Evolutionary conservation across 352 stramenopile genomes (phyloP).

Genomic region (Phytopythium montanum): DNA sequence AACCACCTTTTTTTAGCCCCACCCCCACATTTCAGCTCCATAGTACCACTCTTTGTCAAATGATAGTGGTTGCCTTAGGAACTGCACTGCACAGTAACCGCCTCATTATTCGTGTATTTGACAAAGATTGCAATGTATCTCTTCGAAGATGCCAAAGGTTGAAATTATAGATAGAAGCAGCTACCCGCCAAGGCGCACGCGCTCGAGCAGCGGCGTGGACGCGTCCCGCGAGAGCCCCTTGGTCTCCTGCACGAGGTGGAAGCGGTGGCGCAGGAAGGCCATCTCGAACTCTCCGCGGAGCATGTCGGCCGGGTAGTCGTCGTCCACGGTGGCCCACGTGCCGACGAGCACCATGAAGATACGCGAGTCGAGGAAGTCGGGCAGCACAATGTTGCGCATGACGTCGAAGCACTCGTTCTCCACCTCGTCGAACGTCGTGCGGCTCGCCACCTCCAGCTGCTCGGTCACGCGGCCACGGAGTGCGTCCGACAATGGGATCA

Average conservation of each 20-base stretch:
- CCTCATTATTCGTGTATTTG: too few species aligned
- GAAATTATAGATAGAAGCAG: too few species aligned
- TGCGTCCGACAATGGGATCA: constrained; percentile 48
- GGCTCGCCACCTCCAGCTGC: constrained; percentile 58
- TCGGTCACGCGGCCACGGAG: constrained; percentile 41
- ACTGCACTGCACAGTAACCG: too few species aligned
- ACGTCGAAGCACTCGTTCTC: constrained; percentile 72
- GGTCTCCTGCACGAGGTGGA: constrained; percentile 74
- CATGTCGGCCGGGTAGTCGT: constrained; percentile 74
- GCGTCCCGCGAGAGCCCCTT: constrained; percentile 57
- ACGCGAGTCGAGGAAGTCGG: constrained; percentile 77
- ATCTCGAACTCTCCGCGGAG: constrained; percentile 78
- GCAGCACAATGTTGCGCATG: constrained; percentile 71
- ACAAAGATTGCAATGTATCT: too few species aligned
- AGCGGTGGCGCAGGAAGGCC: constrained; percentile 75
- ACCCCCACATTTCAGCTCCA: too few species aligned
- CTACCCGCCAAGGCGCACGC: constrained; percentile 11
- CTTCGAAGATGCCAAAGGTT: too few species aligned
- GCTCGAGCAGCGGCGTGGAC: constrained; percentile 33
- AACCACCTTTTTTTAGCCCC: too few species aligned
- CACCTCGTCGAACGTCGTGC: constrained; percentile 72
- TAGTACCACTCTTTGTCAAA: too few species aligned
- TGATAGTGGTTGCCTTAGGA: too few species aligned
- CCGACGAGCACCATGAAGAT: constrained; percentile 85
- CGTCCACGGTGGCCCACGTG: constrained; percentile 68